phyloP scores from a whole-genome alignment of 768 basidiomycete genomes.

The Psilocybe cyanescens region DNA sequence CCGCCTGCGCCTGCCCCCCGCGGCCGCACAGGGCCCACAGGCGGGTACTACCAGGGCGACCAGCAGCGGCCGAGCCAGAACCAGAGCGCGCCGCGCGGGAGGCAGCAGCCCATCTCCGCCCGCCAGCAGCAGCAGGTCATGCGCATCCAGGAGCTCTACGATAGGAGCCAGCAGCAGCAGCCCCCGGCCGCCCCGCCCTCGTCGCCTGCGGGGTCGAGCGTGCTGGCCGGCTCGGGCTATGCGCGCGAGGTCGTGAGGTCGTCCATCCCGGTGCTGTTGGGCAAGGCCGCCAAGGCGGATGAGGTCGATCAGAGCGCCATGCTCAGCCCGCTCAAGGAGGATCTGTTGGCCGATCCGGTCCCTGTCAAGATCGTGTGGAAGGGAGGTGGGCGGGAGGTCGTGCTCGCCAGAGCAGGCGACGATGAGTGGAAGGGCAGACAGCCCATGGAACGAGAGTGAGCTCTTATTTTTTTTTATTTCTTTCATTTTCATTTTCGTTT shows the following conservation, averaged over 20 bases:
- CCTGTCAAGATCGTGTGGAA: constrained; percentile 65
- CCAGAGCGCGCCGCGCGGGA: constrained; percentile 16
- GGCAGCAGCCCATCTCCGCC: constrained; percentile 18
- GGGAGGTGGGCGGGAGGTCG: constrained; percentile 64
- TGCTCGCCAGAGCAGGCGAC: constrained; percentile 75
- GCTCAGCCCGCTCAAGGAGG: constrained; percentile 16
- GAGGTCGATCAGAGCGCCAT: constrained; percentile 15
- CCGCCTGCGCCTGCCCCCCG: constrained; percentile 16
- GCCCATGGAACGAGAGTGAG: constrained; percentile 67
- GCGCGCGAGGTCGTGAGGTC: constrained; percentile 59
- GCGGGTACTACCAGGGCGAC: neutral
- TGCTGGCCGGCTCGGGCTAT: constrained; percentile 12
- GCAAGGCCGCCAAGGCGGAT: constrained; percentile 31
- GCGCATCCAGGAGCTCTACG: constrained; percentile 52
- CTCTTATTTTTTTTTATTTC: constrained; percentile 18
- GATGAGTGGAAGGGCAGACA: constrained; percentile 76
- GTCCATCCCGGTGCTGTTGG: constrained; percentile 60
- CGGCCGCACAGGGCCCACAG: neutral
- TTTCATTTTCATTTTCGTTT: constrained; percentile 6
- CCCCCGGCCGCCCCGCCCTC: constrained; percentile 23
- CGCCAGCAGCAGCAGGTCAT: constrained; percentile 36
- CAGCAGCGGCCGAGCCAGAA: neutral
- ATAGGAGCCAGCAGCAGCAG: constrained; percentile 27
- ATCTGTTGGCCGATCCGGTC: constrained; percentile 32
- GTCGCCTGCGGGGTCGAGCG: constrained; percentile 13